These are phyloP conservation scores for Fusarium hostae DNA, from an alignment of 2,329 filamentous ascomycete genomes.

Conservation along the genomic window DNA sequence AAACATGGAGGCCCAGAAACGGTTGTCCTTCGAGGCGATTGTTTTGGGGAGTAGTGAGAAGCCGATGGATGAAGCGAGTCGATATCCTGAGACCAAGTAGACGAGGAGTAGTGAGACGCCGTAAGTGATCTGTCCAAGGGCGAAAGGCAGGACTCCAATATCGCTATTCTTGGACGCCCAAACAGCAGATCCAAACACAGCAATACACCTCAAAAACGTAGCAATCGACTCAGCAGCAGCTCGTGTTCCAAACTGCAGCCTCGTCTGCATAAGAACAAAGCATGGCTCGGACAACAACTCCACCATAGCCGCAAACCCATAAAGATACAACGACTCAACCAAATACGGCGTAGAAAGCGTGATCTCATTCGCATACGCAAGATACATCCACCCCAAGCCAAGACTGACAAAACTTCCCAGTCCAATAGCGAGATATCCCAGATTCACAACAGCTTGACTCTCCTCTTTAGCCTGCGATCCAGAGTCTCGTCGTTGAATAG, in stretches of 20 bases:
- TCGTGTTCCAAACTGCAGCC: constrained; percentile 81
- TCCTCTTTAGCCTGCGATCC: constrained; percentile 43
- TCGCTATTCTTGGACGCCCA: constrained; percentile 66
- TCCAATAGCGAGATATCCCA: constrained; percentile 81
- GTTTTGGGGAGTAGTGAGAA: constrained; percentile 75
- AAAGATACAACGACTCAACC: constrained; percentile 61
- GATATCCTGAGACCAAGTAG: constrained; percentile 72
- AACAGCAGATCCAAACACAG: constrained; percentile 77
- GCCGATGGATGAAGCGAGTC: constrained; percentile 63
- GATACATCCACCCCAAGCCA: constrained; percentile 74
- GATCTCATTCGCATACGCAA: constrained; percentile 60
- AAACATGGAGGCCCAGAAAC: constrained; percentile 71
- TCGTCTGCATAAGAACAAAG: constrained; percentile 87
- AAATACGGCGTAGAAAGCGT: constrained; percentile 73
- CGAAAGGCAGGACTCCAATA: constrained; percentile 86
- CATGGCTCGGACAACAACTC: constrained; percentile 89
- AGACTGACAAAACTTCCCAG: constrained; percentile 74
- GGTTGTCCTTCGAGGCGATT: constrained; percentile 43
- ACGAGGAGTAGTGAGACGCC: constrained; percentile 74
- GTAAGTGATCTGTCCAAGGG: constrained; percentile 85
- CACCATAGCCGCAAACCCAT: constrained; percentile 68
- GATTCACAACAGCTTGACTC: constrained; percentile 84
- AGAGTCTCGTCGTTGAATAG: constrained; percentile 79
- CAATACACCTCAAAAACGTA: constrained; percentile 79
- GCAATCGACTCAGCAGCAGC: constrained; percentile 86